Evolutionary conservation across 2,329 filamentous ascomycete species (phyloP).

Genomic region (Chlorencoelia australis): DNA sequence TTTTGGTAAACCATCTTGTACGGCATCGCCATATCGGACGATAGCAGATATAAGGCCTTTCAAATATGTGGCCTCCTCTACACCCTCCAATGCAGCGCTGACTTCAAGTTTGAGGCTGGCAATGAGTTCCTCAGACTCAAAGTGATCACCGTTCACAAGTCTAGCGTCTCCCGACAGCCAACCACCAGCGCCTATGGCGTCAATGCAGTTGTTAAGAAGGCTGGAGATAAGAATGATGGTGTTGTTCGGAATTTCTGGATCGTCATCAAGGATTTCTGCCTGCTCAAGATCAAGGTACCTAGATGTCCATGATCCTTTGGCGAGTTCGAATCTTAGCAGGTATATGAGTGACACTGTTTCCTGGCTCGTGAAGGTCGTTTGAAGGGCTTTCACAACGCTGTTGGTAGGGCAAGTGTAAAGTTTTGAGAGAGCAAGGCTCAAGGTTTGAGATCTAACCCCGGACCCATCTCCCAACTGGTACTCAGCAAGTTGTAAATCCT

Average conservation of each 20-base stretch:
- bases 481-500: conserved; percentile 58
- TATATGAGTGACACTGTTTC: conserved; percentile 64
- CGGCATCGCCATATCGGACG: conserved; percentile 44
- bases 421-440: conserved; percentile 60
- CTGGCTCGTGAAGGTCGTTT: conserved; percentile 51
- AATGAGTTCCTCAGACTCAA: conserved; percentile 52
- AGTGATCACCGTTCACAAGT: conserved; percentile 35
- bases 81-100: conserved; percentile 59
- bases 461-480: conserved; percentile 57
- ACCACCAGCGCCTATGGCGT: conserved; percentile 63
- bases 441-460: conserved; percentile 48
- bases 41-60: conserved; percentile 56
- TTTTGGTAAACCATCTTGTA: conserved; percentile 13
- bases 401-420: conserved; percentile 54
- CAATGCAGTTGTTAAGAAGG: conserved; percentile 62
- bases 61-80: conserved; percentile 58
- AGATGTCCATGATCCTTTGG: conserved; percentile 66
- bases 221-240: conserved; percentile 63
- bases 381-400: conserved; percentile 52
- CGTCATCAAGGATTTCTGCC: conserved; percentile 36
- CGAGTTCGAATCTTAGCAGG: conserved; percentile 62
- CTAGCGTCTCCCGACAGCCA: conserved; percentile 58
- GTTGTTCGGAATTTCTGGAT: conserved; percentile 48
- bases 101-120: conserved; percentile 57
- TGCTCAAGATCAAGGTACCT: conserved; percentile 53